A percentile compares a stretch with the other conserved stretches of the same genome.
Conservation (phyloP, 306 rosid genomes). For the Prunus padus region DNA sequence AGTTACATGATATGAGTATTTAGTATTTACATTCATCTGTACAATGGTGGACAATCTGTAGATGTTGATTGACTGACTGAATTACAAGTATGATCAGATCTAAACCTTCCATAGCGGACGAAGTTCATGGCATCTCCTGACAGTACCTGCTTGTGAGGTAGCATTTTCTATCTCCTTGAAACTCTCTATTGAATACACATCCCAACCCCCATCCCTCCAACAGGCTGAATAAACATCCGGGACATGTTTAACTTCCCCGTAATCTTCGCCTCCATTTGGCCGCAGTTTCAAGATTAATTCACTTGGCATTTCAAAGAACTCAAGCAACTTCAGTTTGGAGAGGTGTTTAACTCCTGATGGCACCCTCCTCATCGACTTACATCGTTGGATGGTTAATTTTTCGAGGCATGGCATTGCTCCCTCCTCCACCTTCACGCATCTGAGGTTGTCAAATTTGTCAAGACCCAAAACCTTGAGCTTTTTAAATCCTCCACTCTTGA, state of each 20-base stretch:
- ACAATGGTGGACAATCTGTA: background rate
- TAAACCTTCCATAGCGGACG: slow-evolving; percentile 25
- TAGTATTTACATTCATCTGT: background rate
- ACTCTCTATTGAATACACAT: slow-evolving; percentile 41
- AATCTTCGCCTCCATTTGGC: slow-evolving; percentile 46
- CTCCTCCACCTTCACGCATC: slow-evolving; percentile 38
- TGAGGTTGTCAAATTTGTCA: slow-evolving; percentile 52
- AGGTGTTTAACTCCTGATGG: slow-evolving; percentile 63
- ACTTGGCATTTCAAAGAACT: slow-evolving; percentile 62
- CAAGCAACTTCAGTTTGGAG: slow-evolving; percentile 44
- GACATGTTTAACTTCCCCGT: slow-evolving; percentile 49
- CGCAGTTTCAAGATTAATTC: slow-evolving; percentile 49
- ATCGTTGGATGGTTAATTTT: slow-evolving; percentile 52
- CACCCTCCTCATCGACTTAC: slow-evolving; percentile 39
- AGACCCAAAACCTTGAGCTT: slow-evolving; percentile 63
- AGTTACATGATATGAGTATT: background rate
- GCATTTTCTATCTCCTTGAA: slow-evolving; percentile 16
- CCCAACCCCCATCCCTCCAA: slow-evolving; percentile 74
- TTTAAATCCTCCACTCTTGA: slow-evolving; percentile 46
- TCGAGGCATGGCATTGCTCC: slow-evolving; percentile 67
- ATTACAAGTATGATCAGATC: background rate
- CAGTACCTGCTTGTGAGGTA: slow-evolving; percentile 4
- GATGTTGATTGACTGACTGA: background rate
- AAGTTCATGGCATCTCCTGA: slow-evolving; percentile 15
- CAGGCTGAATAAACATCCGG: slow-evolving; percentile 56